Evolutionary conservation across 2,329 filamentous ascomycete species (phyloP), one percentile per base, ranked within the genome.

Genomic region (Alternaria incomplexa): DNA sequence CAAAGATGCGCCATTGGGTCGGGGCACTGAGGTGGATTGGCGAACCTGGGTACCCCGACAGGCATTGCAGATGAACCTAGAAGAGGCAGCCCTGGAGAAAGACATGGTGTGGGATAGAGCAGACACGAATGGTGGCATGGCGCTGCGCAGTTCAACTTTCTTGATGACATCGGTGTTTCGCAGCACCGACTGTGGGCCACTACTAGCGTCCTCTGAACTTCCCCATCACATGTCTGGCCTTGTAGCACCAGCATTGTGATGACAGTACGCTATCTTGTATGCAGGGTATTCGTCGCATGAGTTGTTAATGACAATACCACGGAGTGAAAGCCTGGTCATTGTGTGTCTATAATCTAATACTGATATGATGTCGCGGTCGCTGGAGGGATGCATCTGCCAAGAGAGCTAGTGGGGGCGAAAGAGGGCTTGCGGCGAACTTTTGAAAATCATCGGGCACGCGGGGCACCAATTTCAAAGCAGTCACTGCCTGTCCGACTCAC

Each of bases 381-480:
- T 32, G 28, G 28, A 9, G 28, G 5, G 30, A 36, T 36, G 36
- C 15, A 40, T 6, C 36, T 40, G 36, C 36, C 36, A 40, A 40
- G 36, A 17, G 36, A 40, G 36, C 36, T 40, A 40, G 36, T 40
- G 36, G 36, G 36, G 36, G 36, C 36, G 32, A 40, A 55, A 64
- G 63, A 30, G 48, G 58, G 51, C 43, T 56, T 58, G 65, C 72
- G 36, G 36, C 36, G 36, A 74, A 70, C 70, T 66, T 73, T 73
- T 66, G 71, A 40, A 40, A 40, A 40, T 40, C 36, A 17, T 17
- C 36, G 36, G 36, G 36, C 36, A 40, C 36, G 36, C 67, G 73
- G 74, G 72, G 69, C 64, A 68, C n/a, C 36, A 69, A 77, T 75
- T 75, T 76, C 65, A 60, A 75, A 73, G 71, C 74, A 73, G 56